phyloP scores from a whole-genome alignment of 2,329 filamentous ascomycete genomes.

The Thyridium curvatum region DNA sequence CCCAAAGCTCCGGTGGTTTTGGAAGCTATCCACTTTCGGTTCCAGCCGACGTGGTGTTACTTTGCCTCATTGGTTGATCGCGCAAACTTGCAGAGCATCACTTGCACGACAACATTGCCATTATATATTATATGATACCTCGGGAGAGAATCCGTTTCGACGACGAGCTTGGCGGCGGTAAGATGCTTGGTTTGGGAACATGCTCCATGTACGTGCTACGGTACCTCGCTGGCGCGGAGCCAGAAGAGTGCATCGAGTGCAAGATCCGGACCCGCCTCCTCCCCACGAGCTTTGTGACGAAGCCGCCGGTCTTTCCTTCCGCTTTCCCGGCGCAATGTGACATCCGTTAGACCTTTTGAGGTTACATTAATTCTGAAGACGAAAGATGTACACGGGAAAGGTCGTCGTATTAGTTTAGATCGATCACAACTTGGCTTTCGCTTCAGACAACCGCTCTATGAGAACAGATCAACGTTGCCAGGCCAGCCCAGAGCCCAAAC shows the following conservation, averaged over 20 bases:
- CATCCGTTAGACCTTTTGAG: too few species aligned
- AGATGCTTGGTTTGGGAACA: conserved; percentile 28
- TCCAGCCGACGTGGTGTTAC: conserved; percentile 27
- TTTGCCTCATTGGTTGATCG: conserved; percentile 22
- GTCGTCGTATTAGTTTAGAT: too few species aligned
- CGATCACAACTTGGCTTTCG: too few species aligned
- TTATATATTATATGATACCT: conserved; percentile 11
- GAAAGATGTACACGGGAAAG: too few species aligned
- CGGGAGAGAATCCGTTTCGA: conserved; percentile 25
- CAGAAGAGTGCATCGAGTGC: conserved; percentile 25
- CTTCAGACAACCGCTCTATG: too few species aligned
- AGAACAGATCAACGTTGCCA: too few species aligned
- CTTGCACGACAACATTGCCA: conserved; percentile 13
- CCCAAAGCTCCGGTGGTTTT: conserved; percentile 27
- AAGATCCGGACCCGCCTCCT: conserved; percentile 6
- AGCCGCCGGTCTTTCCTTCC: conserved; percentile 24
- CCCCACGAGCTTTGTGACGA: conserved; percentile 15
- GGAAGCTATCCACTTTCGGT: conserved; percentile 35
- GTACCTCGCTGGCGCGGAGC: conserved; percentile 26
- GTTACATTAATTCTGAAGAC: too few species aligned
- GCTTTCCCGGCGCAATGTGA: conserved; percentile 33
- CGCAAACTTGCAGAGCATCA: conserved; percentile 17
- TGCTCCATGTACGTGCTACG: conserved; percentile 31
- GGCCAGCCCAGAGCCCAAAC: too few species aligned
- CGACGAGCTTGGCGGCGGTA: conserved; percentile 20